These are phyloP conservation scores for Trichoderma atroviride DNA, from an alignment of 2,329 filamentous ascomycete genomes.

Conservation along the genomic window DNA sequence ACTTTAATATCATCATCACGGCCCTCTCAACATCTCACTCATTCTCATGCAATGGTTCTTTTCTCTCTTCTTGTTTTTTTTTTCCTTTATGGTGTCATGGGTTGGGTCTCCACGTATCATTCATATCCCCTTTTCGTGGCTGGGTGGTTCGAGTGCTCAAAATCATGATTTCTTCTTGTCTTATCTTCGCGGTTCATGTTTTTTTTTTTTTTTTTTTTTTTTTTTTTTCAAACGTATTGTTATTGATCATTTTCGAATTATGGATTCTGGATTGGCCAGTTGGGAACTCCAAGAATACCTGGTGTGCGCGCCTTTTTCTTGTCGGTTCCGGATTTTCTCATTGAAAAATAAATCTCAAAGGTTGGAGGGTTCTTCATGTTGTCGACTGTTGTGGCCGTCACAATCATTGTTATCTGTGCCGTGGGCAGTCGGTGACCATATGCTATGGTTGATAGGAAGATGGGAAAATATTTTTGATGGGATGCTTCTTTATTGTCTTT, in stretches of 20 bases:
- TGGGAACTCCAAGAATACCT: neutral
- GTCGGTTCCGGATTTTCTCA: neutral
- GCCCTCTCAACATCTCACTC: conserved; percentile 20
- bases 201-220: neutral
- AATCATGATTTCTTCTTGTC: conserved; percentile 17
- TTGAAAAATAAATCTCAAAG: conserved; percentile 13
- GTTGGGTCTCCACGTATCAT: conserved; percentile 18
- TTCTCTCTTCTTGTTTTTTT: neutral
- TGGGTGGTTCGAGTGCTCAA: conserved; percentile 26
- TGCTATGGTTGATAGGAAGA: conserved; percentile 7
- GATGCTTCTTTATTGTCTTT: conserved; percentile 21
- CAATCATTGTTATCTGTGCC: neutral
- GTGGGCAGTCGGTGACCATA: neutral
- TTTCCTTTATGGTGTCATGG: conserved; percentile 21
- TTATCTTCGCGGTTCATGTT: neutral
- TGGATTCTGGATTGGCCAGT: conserved; percentile 14
- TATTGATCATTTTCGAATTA: neutral
- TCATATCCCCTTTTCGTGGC: conserved; percentile 11
- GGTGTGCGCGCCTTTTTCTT: neutral
- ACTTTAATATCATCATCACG: conserved; percentile 37
- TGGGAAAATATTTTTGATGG: neutral
- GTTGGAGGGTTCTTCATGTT: neutral
- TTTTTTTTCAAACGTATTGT: neutral
- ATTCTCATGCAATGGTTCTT: neutral
- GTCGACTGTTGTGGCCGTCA: neutral